Percentiles rank a stretch among this genome's conserved stretches.
Evolutionary conservation across 73 alveolate genomes (phyloP).

Genomic region (Paramecium pentaurelia): DNA sequence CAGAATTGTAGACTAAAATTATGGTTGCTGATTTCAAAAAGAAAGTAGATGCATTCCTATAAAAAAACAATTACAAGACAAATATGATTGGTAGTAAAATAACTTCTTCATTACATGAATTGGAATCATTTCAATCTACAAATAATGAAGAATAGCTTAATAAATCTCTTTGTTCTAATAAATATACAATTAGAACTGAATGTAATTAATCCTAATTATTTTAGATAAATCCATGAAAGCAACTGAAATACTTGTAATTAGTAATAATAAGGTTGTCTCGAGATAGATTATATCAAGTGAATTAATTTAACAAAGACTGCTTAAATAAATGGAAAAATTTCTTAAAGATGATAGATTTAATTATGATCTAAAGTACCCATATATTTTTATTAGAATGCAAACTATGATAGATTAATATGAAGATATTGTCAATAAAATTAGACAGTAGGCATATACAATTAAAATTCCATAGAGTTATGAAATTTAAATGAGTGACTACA

Average conservation of each 20-base stretch:
- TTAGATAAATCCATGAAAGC: background rate
- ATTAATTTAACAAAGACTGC: background rate
- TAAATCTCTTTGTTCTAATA: background rate
- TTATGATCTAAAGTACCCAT: background rate
- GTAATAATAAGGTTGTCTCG: background rate
- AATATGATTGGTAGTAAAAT: background rate
- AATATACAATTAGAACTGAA: background rate
- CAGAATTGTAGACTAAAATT: background rate
- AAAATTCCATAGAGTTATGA: background rate
- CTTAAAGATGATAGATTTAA: background rate
- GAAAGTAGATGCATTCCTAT: background rate
- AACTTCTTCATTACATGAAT: background rate
- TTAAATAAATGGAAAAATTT: background rate
- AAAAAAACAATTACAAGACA: background rate
- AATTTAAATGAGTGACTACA: conserved; percentile 15
- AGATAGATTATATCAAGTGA: background rate
- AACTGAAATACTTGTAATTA: background rate
- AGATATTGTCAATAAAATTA: background rate
- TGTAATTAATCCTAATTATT: background rate
- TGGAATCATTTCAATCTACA: background rate
- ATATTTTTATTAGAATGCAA: background rate
- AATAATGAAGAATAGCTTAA: background rate
- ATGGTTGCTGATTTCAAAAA: conserved; percentile 29
- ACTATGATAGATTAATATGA: background rate
- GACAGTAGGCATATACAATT: background rate